Conservation (phyloP, 495 filamentous ascomycete species). For the Oidiodendron maius region DNA sequence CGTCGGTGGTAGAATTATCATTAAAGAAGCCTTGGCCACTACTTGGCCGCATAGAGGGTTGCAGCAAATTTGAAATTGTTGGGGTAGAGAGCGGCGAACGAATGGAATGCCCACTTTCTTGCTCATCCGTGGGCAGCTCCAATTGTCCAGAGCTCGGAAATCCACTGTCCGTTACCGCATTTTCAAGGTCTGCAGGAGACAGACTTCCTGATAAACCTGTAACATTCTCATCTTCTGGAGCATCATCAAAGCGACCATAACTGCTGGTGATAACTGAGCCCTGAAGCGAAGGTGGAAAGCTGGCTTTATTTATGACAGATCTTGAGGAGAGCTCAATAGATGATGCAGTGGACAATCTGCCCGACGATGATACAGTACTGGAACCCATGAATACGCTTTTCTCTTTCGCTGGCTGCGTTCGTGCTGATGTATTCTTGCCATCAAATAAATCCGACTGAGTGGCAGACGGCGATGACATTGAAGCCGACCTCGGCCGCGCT, state of each 20-base stretch:
- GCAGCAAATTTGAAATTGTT: conserved; percentile 10
- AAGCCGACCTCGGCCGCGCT: conserved; percentile 52
- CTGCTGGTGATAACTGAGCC: conserved; percentile 18
- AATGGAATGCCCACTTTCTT: neutral
- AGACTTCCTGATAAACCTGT: conserved; percentile 30
- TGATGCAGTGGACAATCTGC: conserved; percentile 6
- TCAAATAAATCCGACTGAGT: conserved; percentile 19
- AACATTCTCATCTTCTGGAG: conserved; percentile 28
- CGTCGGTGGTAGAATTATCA: neutral
- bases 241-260: conserved; percentile 25
- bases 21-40: neutral
- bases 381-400: conserved; percentile 3
- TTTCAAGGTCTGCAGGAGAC: conserved; percentile 19
- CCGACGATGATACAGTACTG: conserved; percentile 13
- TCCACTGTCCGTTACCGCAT: conserved; percentile 24
- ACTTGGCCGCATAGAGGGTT: neutral
- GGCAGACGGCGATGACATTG: conserved; percentile 50
- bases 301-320: conserved; percentile 5
- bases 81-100: conserved; percentile 16
- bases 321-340: conserved; percentile 2
- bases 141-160: conserved; percentile 43
- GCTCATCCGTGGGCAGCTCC: conserved; percentile 38
- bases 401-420: conserved; percentile 4
- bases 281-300: neutral
- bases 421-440: conserved; percentile 1